Percentiles rank a stretch among this genome's conserved stretches.
phyloP scores from a whole-genome alignment of 805 yeast species.

The Clavispora phyllophila region DNA sequence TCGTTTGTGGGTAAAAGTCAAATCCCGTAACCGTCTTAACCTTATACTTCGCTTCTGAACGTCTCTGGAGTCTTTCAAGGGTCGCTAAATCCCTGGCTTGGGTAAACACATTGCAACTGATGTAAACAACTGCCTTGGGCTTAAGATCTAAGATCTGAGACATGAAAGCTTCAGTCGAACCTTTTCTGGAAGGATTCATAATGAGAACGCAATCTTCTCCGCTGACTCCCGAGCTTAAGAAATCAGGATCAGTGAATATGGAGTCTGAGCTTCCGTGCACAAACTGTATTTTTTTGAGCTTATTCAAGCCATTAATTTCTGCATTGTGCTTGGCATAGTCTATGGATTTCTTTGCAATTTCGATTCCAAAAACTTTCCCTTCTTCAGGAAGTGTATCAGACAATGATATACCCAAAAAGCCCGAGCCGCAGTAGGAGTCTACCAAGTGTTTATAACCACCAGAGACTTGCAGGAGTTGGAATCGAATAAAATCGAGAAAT shows the following conservation, averaged over 20 bases:
- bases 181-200: slow-evolving; percentile 44
- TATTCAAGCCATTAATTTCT: slow-evolving; percentile 29
- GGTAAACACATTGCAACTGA: slow-evolving; percentile 43
- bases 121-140: slow-evolving; percentile 35
- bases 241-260: slow-evolving; percentile 26
- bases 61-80: slow-evolving; percentile 21
- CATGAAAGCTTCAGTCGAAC: slow-evolving; percentile 31
- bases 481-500: slow-evolving; percentile 27
- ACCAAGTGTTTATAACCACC: slow-evolving; percentile 22
- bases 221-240: slow-evolving; percentile 19
- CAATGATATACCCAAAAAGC: slow-evolving; percentile 39
- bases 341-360: slow-evolving; percentile 28
- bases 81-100: slow-evolving; percentile 40
- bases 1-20: slow-evolving; percentile 53
- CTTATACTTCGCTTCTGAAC: slow-evolving; percentile 9
- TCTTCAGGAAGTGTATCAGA: slow-evolving; percentile 21
- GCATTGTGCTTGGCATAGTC: slow-evolving; percentile 37
- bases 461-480: slow-evolving; percentile 10
- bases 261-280: slow-evolving; percentile 34
- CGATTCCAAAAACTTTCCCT: slow-evolving; percentile 40
- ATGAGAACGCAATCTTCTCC: slow-evolving; percentile 34
- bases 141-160: slow-evolving; percentile 31
- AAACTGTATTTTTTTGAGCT: slow-evolving; percentile 26
- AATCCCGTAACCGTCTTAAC: slow-evolving; percentile 30
- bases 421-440: slow-evolving; percentile 45